phyloP scores from a whole-genome alignment of 1,284 basidiomycete species.

The Leccinum fallax region DNA sequence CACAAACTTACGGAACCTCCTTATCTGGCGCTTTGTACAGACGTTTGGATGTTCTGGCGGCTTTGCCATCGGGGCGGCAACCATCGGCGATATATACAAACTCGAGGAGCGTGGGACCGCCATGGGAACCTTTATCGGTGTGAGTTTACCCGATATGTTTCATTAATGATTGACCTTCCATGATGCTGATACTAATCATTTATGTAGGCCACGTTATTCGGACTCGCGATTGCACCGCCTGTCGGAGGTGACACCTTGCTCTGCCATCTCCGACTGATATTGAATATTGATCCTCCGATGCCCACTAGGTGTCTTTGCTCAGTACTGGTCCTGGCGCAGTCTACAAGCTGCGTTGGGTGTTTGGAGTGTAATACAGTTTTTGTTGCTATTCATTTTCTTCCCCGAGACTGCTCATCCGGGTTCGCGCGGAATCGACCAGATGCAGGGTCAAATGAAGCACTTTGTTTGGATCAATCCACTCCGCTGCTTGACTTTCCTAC shows the following conservation, averaged over 20 bases:
- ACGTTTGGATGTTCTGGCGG: constrained; percentile 44
- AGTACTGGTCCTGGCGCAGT: constrained; percentile 69
- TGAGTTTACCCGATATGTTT: constrained; percentile 22
- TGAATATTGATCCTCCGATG: constrained; percentile 13
- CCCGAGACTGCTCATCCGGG: constrained; percentile 72
- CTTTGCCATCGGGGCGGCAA: constrained; percentile 48
- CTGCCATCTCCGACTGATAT: not conserved
- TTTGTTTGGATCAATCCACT: constrained; percentile 65
- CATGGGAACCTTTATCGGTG: constrained; percentile 49
- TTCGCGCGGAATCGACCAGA: constrained; percentile 47
- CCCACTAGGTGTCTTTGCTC: constrained; percentile 43
- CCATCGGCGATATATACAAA: constrained; percentile 51
- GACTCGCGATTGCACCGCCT: constrained; percentile 47
- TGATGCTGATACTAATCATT: not conserved
- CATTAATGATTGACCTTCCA: not conserved
- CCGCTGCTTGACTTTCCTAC: constrained; percentile 49
- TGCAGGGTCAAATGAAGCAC: constrained; percentile 38
- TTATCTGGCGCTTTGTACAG: constrained; percentile 51
- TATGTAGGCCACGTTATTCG: constrained; percentile 44
- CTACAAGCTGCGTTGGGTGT: constrained; percentile 59
- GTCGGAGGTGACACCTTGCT: constrained; percentile 39
- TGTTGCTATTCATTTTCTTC: constrained; percentile 52
- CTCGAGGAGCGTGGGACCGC: constrained; percentile 49
- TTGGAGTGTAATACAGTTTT: constrained; percentile 46
- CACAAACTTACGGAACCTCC: constrained; percentile 38